phyloP scores from a whole-genome alignment of 495 filamentous ascomycete genomes.

The Penicillium soppii region DNA sequence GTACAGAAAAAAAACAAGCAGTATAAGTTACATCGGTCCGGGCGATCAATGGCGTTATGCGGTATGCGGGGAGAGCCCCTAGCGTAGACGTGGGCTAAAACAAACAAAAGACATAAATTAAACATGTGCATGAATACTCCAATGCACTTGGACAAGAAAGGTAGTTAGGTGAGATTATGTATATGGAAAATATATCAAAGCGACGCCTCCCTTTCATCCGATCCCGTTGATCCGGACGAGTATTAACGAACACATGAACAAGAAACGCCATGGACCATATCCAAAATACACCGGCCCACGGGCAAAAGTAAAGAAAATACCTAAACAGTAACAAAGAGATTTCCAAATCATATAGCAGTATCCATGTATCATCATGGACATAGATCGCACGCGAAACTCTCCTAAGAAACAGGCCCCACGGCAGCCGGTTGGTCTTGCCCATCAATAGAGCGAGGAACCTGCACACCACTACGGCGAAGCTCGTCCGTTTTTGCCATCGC shows the following conservation, averaged over 20 bases:
- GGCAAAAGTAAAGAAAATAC: neutral
- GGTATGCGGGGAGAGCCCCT: slow-evolving; percentile 26
- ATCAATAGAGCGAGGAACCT: slow-evolving; percentile 35
- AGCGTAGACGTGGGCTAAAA: neutral
- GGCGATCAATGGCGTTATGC: slow-evolving; percentile 12
- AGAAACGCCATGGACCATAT: slow-evolving; percentile 16
- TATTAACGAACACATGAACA: slow-evolving; percentile 2
- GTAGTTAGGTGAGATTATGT: neutral
- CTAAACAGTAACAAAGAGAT: neutral
- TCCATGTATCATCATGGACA: neutral
- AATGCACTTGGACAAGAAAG: neutral
- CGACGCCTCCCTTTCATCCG: slow-evolving; percentile 24
- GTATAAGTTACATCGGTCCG: slow-evolving; percentile 1
- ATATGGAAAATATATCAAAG: slow-evolving; percentile 5
- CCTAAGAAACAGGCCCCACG: slow-evolving; percentile 41
- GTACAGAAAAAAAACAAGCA: neutral
- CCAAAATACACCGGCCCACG: slow-evolving; percentile 1
- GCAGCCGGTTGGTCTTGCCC: slow-evolving; percentile 27
- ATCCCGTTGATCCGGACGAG: slow-evolving; percentile 24
- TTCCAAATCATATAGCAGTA: neutral
- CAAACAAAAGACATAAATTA: too few species aligned
- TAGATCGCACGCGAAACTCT: neutral
- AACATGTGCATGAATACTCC: too few species aligned
- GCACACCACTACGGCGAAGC: slow-evolving; percentile 35
- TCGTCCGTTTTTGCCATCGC: slow-evolving; percentile 43